Evolutionary conservation across 352 stramenopile species (phyloP).

Genomic region (Thalassiosira livingstoniorum): DNA sequence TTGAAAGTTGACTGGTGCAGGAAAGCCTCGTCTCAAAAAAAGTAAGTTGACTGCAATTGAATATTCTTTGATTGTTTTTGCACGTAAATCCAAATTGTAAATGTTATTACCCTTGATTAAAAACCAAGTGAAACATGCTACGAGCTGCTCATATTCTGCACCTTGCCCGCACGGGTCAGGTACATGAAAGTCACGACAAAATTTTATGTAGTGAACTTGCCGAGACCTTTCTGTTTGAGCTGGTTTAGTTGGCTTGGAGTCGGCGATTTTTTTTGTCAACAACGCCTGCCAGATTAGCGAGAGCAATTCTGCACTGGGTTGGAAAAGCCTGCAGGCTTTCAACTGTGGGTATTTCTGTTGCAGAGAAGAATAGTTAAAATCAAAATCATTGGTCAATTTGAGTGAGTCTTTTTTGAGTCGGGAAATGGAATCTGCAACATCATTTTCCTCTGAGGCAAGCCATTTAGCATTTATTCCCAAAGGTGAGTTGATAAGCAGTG

Average conservation of each 20-base stretch:
- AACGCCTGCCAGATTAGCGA: slow-evolving; percentile 24
- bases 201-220: slow-evolving; percentile 37
- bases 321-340: slow-evolving; percentile 8
- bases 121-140: no score
- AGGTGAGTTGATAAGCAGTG: slow-evolving; percentile 29
- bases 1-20: background rate
- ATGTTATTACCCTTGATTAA: no score
- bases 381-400: background rate
- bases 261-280: slow-evolving; percentile 18
- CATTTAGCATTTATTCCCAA: no score
- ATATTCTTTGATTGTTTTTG: slow-evolving; percentile 18
- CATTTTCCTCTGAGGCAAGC: no score
- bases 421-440: no score
- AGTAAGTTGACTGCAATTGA: slow-evolving; percentile 15
- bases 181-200: background rate
- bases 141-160: slow-evolving; percentile 11
- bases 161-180: slow-evolving; percentile 19
- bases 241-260: slow-evolving; percentile 8
- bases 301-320: background rate
- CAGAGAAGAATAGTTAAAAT: slow-evolving; percentile 36
- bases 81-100: background rate
- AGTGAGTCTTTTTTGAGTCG: no score
- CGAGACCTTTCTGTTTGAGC: slow-evolving; percentile 14
- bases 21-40: background rate
- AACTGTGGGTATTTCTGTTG: slow-evolving; percentile 31